phyloP scores from a whole-genome alignment of 345 rosid genomes.

The Microcos paniculata region DNA sequence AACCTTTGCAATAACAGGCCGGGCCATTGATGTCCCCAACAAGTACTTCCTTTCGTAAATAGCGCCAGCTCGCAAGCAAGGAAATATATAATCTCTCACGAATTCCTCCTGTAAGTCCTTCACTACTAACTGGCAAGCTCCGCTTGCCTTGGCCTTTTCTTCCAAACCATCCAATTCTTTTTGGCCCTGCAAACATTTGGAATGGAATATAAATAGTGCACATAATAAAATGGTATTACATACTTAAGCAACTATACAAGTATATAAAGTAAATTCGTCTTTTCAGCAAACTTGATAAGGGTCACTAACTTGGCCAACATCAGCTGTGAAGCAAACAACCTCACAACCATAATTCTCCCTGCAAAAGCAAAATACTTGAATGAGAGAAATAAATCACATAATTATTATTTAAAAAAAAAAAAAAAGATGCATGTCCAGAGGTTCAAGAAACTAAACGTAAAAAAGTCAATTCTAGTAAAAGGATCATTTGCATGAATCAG shows the following conservation, averaged over 20 bases:
- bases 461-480: neutral
- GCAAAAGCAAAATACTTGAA: constrained; percentile 15
- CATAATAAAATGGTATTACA: neutral
- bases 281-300: neutral
- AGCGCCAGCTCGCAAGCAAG: constrained; percentile 96
- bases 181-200: constrained; percentile 56
- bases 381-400: neutral
- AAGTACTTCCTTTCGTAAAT: constrained; percentile 87
- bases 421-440: neutral
- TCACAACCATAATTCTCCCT: constrained; percentile 99
- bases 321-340: constrained; percentile 99
- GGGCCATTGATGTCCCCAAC: constrained; percentile 97
- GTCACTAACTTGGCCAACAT: constrained; percentile 87
- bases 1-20: constrained; percentile 98
- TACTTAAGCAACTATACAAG: neutral
- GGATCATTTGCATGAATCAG: too few relatives aligned
- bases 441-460: neutral
- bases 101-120: constrained; percentile 92
- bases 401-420: neutral
- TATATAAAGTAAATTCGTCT: neutral
- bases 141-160: constrained; percentile 91
- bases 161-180: constrained; percentile 92
- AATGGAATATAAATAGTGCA: neutral
- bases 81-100: constrained; percentile 81
- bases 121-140: constrained; percentile 90